These are phyloP conservation scores for Vitis hybrid DNA, from an alignment of 177 flowering plant species.

Conservation along the genomic window DNA sequence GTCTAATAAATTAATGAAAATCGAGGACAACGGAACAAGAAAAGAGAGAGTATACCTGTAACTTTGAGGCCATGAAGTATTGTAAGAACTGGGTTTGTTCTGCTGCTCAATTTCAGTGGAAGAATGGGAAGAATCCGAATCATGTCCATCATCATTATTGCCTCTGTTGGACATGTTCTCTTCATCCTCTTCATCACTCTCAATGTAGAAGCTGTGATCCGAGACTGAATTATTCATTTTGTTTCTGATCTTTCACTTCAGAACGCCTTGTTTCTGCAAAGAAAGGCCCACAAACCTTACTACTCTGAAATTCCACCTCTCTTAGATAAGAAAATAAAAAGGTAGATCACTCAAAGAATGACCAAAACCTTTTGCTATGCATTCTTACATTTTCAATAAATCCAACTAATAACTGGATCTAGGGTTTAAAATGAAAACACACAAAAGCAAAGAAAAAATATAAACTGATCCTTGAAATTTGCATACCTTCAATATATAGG, in stretches of 20 bases:
- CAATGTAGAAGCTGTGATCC: constrained; percentile 73
- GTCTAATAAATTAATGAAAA: background rate
- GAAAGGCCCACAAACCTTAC: background rate
- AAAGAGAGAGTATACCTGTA: constrained; percentile 54
- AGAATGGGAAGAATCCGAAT: constrained; percentile 65
- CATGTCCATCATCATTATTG: constrained; percentile 50
- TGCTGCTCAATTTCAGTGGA: constrained; percentile 42
- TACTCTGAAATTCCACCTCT: too few relatives aligned
- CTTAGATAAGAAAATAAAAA: too few relatives aligned
- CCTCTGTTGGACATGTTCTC: constrained; percentile 27
- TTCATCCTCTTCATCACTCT: constrained; percentile 74
- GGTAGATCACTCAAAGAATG: too few relatives aligned
- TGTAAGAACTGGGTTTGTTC: constrained; percentile 64
- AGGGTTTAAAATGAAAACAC: too few relatives aligned
- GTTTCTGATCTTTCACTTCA: background rate
- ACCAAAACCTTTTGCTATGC: too few relatives aligned
- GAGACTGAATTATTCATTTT: constrained; percentile 82
- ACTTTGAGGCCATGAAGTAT: constrained; percentile 91
- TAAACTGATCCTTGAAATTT: too few relatives aligned
- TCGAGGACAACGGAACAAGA: constrained; percentile 2
- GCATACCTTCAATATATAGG: too few relatives aligned
- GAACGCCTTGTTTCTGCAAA: constrained; percentile 2
- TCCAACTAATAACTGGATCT: too few relatives aligned
- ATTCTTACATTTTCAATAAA: too few relatives aligned
- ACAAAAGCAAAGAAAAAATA: too few relatives aligned